Percentiles rank a stretch among this genome's conserved stretches.
Conservation (phyloP, 73 alveolate species). For the Durusdinium trenchii region DNA sequence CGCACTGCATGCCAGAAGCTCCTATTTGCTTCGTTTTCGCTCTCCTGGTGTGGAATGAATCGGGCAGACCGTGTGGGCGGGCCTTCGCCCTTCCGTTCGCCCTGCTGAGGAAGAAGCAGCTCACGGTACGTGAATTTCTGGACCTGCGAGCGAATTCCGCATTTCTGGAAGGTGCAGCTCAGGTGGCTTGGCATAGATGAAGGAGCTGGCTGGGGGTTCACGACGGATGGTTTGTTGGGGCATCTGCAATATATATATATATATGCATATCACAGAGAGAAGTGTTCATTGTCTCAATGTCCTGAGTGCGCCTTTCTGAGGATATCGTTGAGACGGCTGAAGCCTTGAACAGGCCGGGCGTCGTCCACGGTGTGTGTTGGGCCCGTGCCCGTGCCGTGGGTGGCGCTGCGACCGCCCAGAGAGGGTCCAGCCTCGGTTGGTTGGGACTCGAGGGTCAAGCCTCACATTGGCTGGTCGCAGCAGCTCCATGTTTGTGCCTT, state of each 20-base stretch:
- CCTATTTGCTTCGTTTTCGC: too few relatives aligned
- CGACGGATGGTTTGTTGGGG: background rate
- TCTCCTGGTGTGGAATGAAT: too few relatives aligned
- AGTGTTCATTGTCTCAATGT: background rate
- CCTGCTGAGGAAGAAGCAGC: slow-evolving; percentile 40
- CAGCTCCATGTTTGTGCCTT: too few relatives aligned
- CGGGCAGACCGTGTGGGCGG: too few relatives aligned
- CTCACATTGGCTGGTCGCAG: too few relatives aligned
- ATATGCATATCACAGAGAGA: background rate
- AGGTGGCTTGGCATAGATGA: background rate
- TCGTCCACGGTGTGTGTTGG: background rate
- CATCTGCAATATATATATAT: background rate
- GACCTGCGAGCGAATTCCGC: slow-evolving; percentile 14
- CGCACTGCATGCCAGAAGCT: too few relatives aligned
- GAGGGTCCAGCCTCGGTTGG: too few relatives aligned
- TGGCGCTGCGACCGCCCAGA: background rate
- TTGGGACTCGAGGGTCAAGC: too few relatives aligned
- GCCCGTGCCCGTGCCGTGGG: background rate
- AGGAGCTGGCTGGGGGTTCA: background rate
- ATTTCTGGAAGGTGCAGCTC: slow-evolving; percentile 22
- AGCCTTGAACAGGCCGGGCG: slow-evolving; percentile 44
- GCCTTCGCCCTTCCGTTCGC: too few relatives aligned
- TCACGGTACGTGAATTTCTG: slow-evolving; percentile 25
- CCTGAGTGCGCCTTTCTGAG: background rate
- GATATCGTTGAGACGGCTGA: slow-evolving; percentile 59